phyloP scores from a whole-genome alignment of 352 stramenopile species.

The Hyaloperonospora arabidopsidis region DNA sequence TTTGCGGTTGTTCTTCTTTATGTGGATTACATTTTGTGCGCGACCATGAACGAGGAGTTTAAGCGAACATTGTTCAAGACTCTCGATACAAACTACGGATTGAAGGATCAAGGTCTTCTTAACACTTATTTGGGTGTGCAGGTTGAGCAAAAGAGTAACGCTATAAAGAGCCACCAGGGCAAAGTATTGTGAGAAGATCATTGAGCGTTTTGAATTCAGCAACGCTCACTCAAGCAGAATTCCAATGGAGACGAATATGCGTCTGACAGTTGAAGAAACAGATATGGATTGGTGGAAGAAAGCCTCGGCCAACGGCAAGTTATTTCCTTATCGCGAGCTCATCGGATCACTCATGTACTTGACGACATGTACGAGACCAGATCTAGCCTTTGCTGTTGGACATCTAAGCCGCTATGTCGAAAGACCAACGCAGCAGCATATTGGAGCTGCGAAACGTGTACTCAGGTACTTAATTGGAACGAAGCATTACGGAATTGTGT shows the following conservation, averaged over 20 bases:
- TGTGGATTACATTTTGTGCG: conserved; percentile 25
- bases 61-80: conserved; percentile 18
- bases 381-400: conserved; percentile 19
- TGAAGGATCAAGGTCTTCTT: conserved; percentile 21
- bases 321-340: conserved; percentile 9
- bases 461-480: conserved; percentile 3
- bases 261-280: background rate
- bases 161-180: background rate
- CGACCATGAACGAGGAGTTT: conserved; percentile 12
- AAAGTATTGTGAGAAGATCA: conserved; percentile 1
- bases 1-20: conserved; percentile 20
- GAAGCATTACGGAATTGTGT: background rate
- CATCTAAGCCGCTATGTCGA: conserved; percentile 22
- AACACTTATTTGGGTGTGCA: conserved; percentile 11
- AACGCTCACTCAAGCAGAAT: conserved; percentile 5
- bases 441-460: conserved; percentile 2
- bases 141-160: conserved; percentile 4
- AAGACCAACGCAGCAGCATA: conserved; percentile 9
- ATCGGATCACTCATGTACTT: conserved; percentile 27
- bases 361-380: conserved; percentile 16
- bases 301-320: background rate
- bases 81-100: conserved; percentile 14
- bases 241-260: conserved; percentile 8
- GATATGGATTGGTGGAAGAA: conserved; percentile 3
- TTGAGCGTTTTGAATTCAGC: conserved; percentile 7